Evolutionary conservation across 106 monocot genomes (phyloP).

Genomic region (Hemerocallis citrina): DNA sequence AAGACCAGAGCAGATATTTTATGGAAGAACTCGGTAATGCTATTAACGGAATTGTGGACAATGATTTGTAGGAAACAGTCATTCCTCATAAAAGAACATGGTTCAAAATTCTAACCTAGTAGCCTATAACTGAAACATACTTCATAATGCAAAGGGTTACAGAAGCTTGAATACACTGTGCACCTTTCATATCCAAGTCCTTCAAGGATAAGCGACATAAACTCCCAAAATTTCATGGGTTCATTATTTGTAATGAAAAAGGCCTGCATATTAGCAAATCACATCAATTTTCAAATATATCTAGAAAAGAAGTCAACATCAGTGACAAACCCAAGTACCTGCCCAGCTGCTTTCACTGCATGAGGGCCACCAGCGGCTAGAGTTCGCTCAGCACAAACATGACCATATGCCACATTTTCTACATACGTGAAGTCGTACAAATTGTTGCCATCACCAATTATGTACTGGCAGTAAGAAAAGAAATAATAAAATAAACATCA

Average conservation of each 20-base stretch:
- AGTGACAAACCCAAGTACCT: slow-evolving; percentile 25
- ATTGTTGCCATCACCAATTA: slow-evolving; percentile 91
- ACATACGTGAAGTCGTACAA: slow-evolving; percentile 99
- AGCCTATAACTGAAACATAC: background rate
- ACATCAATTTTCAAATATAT: slow-evolving; percentile 8
- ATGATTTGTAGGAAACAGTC: too few relatives aligned
- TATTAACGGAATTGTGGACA: too few relatives aligned
- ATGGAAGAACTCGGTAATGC: too few relatives aligned
- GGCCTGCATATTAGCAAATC: slow-evolving; percentile 37
- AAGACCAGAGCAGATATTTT: too few relatives aligned
- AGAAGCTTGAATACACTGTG: background rate
- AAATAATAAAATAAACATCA: background rate
- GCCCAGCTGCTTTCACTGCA: slow-evolving; percentile 55
- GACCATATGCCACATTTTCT: slow-evolving; percentile 98
- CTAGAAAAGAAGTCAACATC: background rate
- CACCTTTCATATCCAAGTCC: slow-evolving; percentile 97
- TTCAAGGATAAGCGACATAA: slow-evolving; percentile 81
- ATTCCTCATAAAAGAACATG: background rate
- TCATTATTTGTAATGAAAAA: slow-evolving; percentile 96
- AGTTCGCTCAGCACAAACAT: slow-evolving; percentile 91
- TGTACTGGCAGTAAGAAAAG: slow-evolving; percentile 37
- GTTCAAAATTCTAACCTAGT: background rate
- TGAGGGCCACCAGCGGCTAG: slow-evolving; percentile 44
- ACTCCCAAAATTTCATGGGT: slow-evolving; percentile 96
- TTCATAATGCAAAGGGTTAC: background rate